A percentile compares a stretch with the other conserved stretches of the same genome.
Conservation (phyloP, 106 monocot genomes). For the Iris macrosiphon region DNA sequence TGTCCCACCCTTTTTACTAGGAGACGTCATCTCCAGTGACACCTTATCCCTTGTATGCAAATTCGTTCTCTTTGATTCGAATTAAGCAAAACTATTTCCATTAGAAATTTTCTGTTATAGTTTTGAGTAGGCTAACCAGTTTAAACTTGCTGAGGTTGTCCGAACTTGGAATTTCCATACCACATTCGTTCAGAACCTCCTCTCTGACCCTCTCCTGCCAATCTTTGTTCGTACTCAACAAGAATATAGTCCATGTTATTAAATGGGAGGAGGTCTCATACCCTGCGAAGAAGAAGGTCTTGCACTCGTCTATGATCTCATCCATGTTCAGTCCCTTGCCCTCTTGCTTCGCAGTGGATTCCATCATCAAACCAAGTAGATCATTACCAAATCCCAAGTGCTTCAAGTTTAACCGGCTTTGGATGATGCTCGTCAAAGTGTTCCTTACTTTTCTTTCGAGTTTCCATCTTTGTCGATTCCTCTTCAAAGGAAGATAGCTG, state of each 20-base stretch:
- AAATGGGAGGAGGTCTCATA: conserved; percentile 44
- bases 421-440: conserved; percentile 17
- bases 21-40: too few relatives aligned
- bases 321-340: conserved; percentile 31
- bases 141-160: conserved; percentile 23
- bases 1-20: too few relatives aligned
- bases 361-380: conserved; percentile 62
- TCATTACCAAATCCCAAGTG: conserved; percentile 25
- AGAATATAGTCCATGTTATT: conserved; percentile 49
- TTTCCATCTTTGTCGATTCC: conserved; percentile 22
- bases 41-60: too few relatives aligned
- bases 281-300: conserved; percentile 60
- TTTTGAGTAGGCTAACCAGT: too few relatives aligned
- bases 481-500: conserved; percentile 31
- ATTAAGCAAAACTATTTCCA: too few relatives aligned
- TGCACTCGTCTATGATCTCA: conserved; percentile 62
- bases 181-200: conserved; percentile 40
- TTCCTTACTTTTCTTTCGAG: conserved; percentile 14
- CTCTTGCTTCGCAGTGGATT: conserved; percentile 10
- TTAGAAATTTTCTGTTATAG: too few relatives aligned
- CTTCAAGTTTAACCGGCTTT: conserved; percentile 9
- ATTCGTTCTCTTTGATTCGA: too few relatives aligned
- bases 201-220: conserved; percentile 54
- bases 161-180: conserved; percentile 21
- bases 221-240: conserved; percentile 26